Conservation (phyloP, 1,284 basidiomycete species). For the Ustilago tritici region DNA sequence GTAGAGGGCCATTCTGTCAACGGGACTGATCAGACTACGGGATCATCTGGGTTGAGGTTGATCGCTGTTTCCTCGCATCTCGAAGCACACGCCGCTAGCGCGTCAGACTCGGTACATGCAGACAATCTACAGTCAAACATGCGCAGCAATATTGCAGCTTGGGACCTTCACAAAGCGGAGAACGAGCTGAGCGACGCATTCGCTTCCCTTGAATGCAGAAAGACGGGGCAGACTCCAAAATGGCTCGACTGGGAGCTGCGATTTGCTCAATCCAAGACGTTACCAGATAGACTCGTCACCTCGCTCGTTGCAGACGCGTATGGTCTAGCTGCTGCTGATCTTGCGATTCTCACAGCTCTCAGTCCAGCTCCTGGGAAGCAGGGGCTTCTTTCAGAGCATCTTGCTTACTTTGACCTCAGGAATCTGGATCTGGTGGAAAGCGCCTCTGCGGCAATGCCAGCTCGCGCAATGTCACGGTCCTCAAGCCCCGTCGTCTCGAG, state of each 20-base stretch:
- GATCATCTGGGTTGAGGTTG: slow-evolving; percentile 16
- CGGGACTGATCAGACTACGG: slow-evolving; percentile 3
- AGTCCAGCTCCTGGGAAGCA: slow-evolving; percentile 3
- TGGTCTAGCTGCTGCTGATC: slow-evolving; percentile 16
- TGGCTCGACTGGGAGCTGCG: slow-evolving; percentile 44
- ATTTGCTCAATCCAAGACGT: slow-evolving; percentile 16
- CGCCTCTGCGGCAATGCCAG: slow-evolving; percentile 8
- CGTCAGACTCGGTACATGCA: neutral
- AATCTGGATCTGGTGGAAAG: neutral
- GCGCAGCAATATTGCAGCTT: slow-evolving; percentile 34
- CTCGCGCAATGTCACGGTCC: slow-evolving; percentile 24
- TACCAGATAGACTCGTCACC: slow-evolving; percentile 29
- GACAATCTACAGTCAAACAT: neutral
- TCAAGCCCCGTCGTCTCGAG: slow-evolving; percentile 32
- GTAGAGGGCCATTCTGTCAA: slow-evolving; percentile 4
- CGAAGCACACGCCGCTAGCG: neutral
- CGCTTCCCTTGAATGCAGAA: slow-evolving; percentile 45
- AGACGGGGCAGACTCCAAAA: slow-evolving; percentile 33
- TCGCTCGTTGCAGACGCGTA: slow-evolving; percentile 23
- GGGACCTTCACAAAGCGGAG: slow-evolving; percentile 34
- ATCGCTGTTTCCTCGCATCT: slow-evolving; percentile 28
- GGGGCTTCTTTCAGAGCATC: slow-evolving; percentile 26
- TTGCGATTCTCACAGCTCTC: slow-evolving; percentile 23
- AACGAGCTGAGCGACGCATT: slow-evolving; percentile 51
- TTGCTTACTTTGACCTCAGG: slow-evolving; percentile 28